A percentile compares a stretch with the other conserved stretches of the same genome.
These are phyloP conservation scores for Wallemia mellicola DNA, from an alignment of 1,284 basidiomycete genomes.

Conservation along the genomic window DNA sequence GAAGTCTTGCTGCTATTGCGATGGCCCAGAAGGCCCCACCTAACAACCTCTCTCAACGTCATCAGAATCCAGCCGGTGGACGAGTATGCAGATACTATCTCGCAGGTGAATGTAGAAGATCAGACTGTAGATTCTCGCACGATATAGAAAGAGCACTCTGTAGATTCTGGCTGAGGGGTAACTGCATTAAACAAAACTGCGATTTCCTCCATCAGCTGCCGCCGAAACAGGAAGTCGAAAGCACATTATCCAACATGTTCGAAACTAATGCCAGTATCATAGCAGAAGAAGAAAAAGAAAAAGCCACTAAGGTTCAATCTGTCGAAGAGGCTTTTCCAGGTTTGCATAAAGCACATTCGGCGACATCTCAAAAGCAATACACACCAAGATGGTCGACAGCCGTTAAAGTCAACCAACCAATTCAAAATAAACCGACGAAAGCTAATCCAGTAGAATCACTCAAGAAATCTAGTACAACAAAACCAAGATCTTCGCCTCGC, in stretches of 20 bases:
- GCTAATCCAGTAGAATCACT: no score
- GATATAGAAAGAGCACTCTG: conserved; percentile 75
- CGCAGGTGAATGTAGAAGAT: conserved; percentile 75
- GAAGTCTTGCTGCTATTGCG: conserved; percentile 1
- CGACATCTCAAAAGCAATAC: conserved; percentile 7
- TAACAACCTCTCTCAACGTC: not conserved
- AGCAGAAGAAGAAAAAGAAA: conserved; percentile 3
- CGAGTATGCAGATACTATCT: conserved; percentile 80
- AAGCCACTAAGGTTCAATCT: conserved; percentile 6
- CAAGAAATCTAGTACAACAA: conserved; percentile 26
- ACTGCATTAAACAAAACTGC: conserved; percentile 40
- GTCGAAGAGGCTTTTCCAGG: conserved; percentile 6
- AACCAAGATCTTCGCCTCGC: conserved; percentile 51
- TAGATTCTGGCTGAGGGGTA: conserved; percentile 90
- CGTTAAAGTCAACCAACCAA: not conserved
- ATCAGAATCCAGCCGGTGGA: conserved; percentile 2
- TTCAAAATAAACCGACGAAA: no score
- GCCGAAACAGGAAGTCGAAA: conserved; percentile 25
- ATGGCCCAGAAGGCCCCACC: no score
- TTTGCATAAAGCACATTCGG: conserved; percentile 8
- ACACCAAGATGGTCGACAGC: not conserved
- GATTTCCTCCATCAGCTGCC: not conserved
- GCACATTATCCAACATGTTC: conserved; percentile 11
- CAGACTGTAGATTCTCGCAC: conserved; percentile 94
- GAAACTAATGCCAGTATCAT: conserved; percentile 3